Percentiles rank a stretch among this genome's conserved stretches.
phyloP scores from a whole-genome alignment of 2,329 filamentous ascomycete species.

The Didymella pinodella region DNA sequence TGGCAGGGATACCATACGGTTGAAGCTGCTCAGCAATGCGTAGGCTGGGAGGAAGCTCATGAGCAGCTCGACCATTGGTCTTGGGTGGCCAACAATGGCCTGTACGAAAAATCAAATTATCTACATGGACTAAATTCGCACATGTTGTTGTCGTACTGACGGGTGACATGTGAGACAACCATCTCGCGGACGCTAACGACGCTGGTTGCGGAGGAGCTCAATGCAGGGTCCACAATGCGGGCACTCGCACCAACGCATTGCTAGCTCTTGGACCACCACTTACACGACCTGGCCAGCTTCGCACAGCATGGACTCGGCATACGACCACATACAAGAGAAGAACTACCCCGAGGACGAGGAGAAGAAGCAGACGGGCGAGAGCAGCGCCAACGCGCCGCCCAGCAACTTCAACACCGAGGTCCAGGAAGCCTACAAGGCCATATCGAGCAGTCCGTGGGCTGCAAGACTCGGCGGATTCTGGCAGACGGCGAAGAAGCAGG shows the following conservation, averaged over 20 bases:
- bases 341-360: slow-evolving; percentile 61
- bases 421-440: slow-evolving; percentile 93
- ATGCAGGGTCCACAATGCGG: slow-evolving; percentile 23
- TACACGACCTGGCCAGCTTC: background rate
- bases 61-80: no score
- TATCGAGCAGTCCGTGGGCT: slow-evolving; percentile 92
- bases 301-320: slow-evolving; percentile 84
- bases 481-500: slow-evolving; percentile 92
- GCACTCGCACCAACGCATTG: slow-evolving; percentile 18
- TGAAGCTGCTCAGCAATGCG: background rate
- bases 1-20: background rate
- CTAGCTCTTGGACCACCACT: slow-evolving; percentile 22
- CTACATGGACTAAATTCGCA: background rate
- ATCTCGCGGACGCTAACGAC: slow-evolving; percentile 22
- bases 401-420: slow-evolving; percentile 81
- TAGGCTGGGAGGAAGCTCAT: no score
- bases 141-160: background rate
- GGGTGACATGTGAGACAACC: slow-evolving; percentile 11
- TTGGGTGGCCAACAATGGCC: no score
- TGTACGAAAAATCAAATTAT: background rate
- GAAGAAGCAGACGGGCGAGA: slow-evolving; percentile 59
- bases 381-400: slow-evolving; percentile 42
- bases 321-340: slow-evolving; percentile 95
- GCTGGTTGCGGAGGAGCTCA: slow-evolving; percentile 29
- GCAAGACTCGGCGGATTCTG: slow-evolving; percentile 86